Percentiles rank a stretch among this genome's conserved stretches.
These are phyloP conservation scores for Nitzschia sp. DNA, from an alignment of 108 stramenopile genomes.

Conservation along the genomic window DNA sequence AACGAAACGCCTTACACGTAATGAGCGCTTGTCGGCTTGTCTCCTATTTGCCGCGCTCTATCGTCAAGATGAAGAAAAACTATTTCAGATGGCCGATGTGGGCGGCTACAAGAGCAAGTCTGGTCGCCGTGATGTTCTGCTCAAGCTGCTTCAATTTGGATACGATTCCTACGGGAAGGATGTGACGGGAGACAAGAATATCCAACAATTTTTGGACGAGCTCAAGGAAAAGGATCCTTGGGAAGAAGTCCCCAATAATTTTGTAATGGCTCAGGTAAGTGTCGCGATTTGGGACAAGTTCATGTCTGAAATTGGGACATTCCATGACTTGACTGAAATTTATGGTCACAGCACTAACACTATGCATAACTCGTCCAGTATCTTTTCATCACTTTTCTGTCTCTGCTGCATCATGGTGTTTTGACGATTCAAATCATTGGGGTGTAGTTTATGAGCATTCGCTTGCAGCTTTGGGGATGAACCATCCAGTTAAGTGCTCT, in stretches of 20 bases:
- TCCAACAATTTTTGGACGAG: conserved; percentile 47
- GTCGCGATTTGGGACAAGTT: too few relatives aligned
- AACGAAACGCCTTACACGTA: conserved; percentile 31
- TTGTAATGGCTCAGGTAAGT: conserved; percentile 34
- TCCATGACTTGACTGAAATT: too few relatives aligned
- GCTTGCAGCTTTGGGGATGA: conserved; percentile 43
- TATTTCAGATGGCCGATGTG: conserved; percentile 33
- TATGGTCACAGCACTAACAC: too few relatives aligned
- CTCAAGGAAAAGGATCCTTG: conserved; percentile 40
- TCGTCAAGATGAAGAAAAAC: conserved; percentile 34
- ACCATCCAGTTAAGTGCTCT: conserved; percentile 38
- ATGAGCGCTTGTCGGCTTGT: conserved; percentile 36
- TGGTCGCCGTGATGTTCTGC: conserved; percentile 26
- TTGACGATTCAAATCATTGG: too few relatives aligned
- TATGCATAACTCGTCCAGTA: too few relatives aligned
- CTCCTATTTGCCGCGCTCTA: conserved; percentile 36
- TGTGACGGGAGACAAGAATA: conserved; percentile 35
- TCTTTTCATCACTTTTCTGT: too few relatives aligned
- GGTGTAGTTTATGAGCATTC: conserved; percentile 29
- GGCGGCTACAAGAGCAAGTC: conserved; percentile 42
- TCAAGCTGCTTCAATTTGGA: conserved; percentile 37
- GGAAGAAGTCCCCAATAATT: conserved; percentile 39
- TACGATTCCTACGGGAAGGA: conserved; percentile 41
- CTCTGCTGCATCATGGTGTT: too few relatives aligned
- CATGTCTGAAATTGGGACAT: too few relatives aligned